Evolutionary conservation across 1,284 basidiomycete genomes (phyloP).

Genomic region (Ceratobasidium papillatum): DNA sequence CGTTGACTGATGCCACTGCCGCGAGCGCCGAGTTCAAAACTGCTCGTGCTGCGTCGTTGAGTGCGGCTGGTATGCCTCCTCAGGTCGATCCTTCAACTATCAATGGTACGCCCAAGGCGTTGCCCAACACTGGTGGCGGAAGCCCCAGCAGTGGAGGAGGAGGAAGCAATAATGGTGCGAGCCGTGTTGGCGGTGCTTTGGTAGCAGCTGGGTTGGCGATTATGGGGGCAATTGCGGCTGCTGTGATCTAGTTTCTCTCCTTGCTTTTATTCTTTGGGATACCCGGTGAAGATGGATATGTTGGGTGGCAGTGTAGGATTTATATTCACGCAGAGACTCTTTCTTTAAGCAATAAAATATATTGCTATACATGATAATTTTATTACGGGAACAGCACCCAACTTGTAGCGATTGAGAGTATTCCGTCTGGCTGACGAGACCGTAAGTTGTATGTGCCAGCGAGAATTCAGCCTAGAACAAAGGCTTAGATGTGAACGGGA

Average conservation of each 20-base stretch:
- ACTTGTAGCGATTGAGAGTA: not conserved
- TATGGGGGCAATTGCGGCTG: not conserved
- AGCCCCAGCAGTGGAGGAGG: not conserved
- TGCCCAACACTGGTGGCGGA: constrained; percentile 20
- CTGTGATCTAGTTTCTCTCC: not conserved
- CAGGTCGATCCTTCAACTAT: constrained; percentile 30
- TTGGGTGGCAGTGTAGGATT: not conserved
- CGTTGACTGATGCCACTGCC: constrained; percentile 31
- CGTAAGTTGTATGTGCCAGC: too few relatives aligned
- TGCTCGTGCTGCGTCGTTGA: constrained; percentile 30
- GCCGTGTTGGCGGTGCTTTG: not conserved
- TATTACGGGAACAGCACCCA: too few relatives aligned
- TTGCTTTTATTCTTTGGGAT: not conserved
- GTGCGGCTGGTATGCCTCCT: constrained; percentile 28
- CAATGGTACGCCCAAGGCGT: constrained; percentile 13
- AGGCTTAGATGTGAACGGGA: too few relatives aligned
- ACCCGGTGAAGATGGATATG: too few relatives aligned
- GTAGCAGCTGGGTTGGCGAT: not conserved
- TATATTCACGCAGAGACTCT: not conserved
- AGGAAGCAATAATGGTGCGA: constrained; percentile 8
- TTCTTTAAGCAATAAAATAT: not conserved
- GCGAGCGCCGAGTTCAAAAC: constrained; percentile 36
- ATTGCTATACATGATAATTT: not conserved
- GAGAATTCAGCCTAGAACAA: too few relatives aligned
- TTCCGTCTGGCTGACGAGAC: too few relatives aligned